Conservation (phyloP, 352 stramenopile species). For the Globisporangium heterothallicum region DNA sequence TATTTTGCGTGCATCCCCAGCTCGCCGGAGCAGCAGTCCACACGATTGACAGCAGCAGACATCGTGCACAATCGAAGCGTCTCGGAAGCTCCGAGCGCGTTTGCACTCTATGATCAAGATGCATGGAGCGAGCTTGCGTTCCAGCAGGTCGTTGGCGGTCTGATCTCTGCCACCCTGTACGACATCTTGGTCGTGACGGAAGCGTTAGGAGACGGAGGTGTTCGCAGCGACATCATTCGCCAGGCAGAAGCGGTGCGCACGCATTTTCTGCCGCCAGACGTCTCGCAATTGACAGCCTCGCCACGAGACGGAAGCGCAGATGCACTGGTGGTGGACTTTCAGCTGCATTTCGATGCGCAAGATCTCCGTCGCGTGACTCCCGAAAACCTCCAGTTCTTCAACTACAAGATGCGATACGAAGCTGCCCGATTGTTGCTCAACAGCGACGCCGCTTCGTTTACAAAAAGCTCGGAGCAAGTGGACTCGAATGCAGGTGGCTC, state of each 20-base stretch:
- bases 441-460: too few species aligned
- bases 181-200: conserved; percentile 56
- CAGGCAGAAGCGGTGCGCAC: conserved; percentile 33
- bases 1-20: conserved; percentile 51
- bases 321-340: conserved; percentile 34
- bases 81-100: conserved; percentile 15
- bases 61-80: conserved; percentile 24
- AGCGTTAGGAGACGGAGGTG: conserved; percentile 36
- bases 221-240: conserved; percentile 36
- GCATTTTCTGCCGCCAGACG: conserved; percentile 41
- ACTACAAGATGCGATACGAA: conserved; percentile 53
- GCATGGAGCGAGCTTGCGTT: conserved; percentile 23
- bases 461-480: too few species aligned
- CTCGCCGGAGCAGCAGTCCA: neutral
- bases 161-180: conserved; percentile 52
- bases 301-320: conserved; percentile 37
- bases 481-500: too few species aligned
- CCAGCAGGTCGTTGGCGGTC: conserved; percentile 18
- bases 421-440: conserved; percentile 11
- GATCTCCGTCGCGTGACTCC: conserved; percentile 28
- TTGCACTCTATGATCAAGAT: conserved; percentile 19
- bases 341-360: conserved; percentile 30
- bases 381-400: conserved; percentile 30
- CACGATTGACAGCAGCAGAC: conserved; percentile 16
- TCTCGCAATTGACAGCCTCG: conserved; percentile 9